A percentile compares a stretch with the other conserved stretches of the same genome.
Evolutionary conservation across 345 rosid genomes (phyloP).

Genomic region (Raphanus sativus): DNA sequence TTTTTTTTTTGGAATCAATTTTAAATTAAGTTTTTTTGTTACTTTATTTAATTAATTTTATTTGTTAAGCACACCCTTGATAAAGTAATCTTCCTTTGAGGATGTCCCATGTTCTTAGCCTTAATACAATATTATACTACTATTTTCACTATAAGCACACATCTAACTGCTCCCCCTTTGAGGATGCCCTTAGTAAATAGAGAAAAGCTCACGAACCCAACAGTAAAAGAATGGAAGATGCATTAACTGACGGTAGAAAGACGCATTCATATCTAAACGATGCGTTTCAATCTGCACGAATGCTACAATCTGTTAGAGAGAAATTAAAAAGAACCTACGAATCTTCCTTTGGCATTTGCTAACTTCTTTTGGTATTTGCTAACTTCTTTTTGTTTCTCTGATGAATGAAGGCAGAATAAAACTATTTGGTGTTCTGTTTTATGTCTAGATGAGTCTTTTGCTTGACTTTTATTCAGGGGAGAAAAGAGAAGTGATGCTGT

Average conservation of each 20-base stretch:
- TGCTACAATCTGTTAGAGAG: conserved; percentile 22
- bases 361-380: background rate
- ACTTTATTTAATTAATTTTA: no score
- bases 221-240: background rate
- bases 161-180: no score
- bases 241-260: background rate
- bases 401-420: background rate
- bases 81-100: no score
- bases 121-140: no score
- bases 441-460: background rate
- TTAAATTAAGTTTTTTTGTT: no score
- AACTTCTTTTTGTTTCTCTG: background rate
- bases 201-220: background rate
- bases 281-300: background rate
- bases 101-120: no score
- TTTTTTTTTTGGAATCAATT: no score
- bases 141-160: no score
- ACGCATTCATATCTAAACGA: background rate
- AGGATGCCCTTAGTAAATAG: background rate
- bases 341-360: background rate
- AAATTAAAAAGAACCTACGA: conserved; percentile 1
- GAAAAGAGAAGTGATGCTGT: background rate
- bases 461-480: conserved; percentile 23
- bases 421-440: background rate
- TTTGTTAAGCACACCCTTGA: no score